These are phyloP conservation scores for Chaetomiaceae sp. DNA, from an alignment of 2,329 filamentous ascomycete genomes.

Conservation along the genomic window DNA sequence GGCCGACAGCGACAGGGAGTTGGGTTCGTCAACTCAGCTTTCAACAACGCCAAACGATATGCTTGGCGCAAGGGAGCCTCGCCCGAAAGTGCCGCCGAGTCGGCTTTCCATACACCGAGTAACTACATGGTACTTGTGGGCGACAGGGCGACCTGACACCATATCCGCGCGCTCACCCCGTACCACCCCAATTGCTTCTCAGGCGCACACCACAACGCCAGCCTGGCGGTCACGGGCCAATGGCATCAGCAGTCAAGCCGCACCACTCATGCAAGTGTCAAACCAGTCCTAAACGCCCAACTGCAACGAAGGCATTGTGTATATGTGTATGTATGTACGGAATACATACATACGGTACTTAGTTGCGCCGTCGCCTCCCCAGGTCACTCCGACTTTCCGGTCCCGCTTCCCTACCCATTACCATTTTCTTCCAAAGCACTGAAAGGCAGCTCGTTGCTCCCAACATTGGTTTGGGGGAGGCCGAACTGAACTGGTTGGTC, in stretches of 20 bases:
- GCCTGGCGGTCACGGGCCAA: slow-evolving; percentile 21
- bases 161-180: slow-evolving; percentile 23
- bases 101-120: background rate
- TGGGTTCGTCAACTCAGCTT: background rate
- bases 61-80: no score
- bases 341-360: no score
- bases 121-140: background rate
- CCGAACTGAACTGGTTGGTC: slow-evolving; percentile 11
- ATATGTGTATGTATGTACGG: no score
- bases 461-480: slow-evolving; percentile 10
- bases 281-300: slow-evolving; percentile 15
- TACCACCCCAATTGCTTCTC: slow-evolving; percentile 22
- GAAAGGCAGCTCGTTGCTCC: background rate
- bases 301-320: slow-evolving; percentile 5
- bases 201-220: slow-evolving; percentile 21
- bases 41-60: background rate
- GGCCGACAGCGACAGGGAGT: background rate
- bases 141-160: slow-evolving; percentile 14
- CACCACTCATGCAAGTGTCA: slow-evolving; percentile 18
- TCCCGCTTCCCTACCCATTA: no score
- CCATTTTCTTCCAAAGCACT: background rate
- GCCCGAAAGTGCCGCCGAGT: background rate
- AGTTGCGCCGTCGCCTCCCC: no score
- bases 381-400: no score
- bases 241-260: slow-evolving; percentile 8